Evolutionary conservation across 1,284 basidiomycete genomes (phyloP).

Genomic region (Fomitopsis pinicola): DNA sequence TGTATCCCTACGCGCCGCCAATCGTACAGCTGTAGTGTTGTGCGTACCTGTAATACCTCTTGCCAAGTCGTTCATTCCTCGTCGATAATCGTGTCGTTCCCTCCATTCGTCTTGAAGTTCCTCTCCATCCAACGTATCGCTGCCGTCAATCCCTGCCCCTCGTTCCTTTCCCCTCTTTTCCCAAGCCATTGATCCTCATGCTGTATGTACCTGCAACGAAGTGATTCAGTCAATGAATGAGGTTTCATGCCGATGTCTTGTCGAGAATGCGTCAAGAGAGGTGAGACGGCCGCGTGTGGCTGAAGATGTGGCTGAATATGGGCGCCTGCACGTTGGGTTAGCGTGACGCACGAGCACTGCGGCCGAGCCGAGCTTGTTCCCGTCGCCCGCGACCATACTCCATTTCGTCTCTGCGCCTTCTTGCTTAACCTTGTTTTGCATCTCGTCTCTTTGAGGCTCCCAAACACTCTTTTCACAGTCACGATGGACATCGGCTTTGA

Average conservation of each 20-base stretch:
- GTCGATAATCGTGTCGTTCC: background rate
- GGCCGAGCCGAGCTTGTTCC: background rate
- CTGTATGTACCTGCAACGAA: constrained; percentile 7
- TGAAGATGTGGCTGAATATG: background rate
- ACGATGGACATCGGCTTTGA: constrained; percentile 30
- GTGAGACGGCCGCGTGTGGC: no score
- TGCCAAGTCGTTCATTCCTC: background rate
- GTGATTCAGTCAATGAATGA: background rate
- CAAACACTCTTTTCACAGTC: background rate
- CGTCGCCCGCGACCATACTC: background rate
- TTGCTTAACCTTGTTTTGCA: background rate
- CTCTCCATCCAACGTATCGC: background rate
- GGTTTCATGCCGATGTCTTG: background rate
- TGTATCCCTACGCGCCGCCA: background rate
- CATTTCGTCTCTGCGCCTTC: background rate
- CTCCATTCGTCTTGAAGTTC: background rate
- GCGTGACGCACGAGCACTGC: background rate
- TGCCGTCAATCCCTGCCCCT: background rate
- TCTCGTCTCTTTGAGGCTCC: background rate
- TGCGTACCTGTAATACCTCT: background rate
- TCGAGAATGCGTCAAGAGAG: background rate
- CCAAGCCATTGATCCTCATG: constrained; percentile 2
- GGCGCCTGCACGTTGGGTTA: background rate
- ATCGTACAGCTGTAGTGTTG: background rate
- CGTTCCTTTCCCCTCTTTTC: background rate